A percentile compares a stretch with the other conserved stretches of the same genome.
phyloP scores from a whole-genome alignment of 2,329 filamentous ascomycete species.

The Penicillium sp. region DNA sequence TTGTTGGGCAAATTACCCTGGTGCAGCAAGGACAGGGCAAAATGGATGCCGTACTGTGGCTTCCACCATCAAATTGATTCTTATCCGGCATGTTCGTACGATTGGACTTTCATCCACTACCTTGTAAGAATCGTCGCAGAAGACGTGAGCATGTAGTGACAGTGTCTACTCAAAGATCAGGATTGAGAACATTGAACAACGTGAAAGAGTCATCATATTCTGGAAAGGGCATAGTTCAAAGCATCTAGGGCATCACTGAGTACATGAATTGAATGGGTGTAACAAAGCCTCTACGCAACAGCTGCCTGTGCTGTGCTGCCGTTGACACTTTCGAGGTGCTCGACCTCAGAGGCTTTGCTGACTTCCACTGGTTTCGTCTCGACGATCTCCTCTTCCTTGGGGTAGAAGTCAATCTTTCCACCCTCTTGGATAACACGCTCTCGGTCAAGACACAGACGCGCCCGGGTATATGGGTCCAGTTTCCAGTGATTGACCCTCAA shows the following conservation, averaged over 20 bases:
- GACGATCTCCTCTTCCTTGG: slow-evolving; percentile 23
- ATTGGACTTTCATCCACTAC: no score
- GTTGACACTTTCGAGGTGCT: slow-evolving; percentile 17
- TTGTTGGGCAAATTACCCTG: no score
- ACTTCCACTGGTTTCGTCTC: slow-evolving; percentile 4
- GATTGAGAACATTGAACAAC: no score
- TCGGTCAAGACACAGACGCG: slow-evolving; percentile 78
- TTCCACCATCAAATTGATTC: no score
- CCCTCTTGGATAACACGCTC: slow-evolving; percentile 67
- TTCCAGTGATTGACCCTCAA: slow-evolving; percentile 81
- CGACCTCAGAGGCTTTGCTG: slow-evolving; percentile 3
- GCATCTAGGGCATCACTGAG: not conserved
- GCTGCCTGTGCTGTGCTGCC: not conserved
- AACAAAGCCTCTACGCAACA: not conserved
- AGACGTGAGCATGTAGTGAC: no score
- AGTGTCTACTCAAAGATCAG: no score
- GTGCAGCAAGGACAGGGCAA: no score
- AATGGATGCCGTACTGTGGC: no score
- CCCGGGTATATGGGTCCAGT: slow-evolving; percentile 81
- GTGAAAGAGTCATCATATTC: not conserved
- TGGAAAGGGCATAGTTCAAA: not conserved
- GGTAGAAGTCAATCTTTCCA: slow-evolving; percentile 72
- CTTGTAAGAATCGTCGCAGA: no score
- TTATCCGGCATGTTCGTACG: no score
- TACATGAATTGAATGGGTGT: not conserved